Evolutionary conservation across 2,329 filamentous ascomycete genomes (phyloP), one percentile per base, ranked within the genome.

Genomic region (Teratosphaeria pseudoeucalypti): DNA sequence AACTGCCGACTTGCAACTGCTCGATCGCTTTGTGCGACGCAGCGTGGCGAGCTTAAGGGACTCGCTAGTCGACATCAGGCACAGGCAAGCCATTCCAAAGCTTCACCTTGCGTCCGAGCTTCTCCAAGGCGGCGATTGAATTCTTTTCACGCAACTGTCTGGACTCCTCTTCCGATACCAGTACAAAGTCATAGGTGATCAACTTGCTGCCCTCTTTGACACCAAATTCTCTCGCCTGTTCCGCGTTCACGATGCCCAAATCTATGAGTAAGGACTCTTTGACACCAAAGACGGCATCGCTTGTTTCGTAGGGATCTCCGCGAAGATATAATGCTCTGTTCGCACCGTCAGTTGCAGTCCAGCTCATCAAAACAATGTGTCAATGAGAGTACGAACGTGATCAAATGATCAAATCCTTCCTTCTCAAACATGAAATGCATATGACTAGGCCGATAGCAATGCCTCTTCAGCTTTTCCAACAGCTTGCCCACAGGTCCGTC

Each of bases 341-440:
- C 6, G 12, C 12, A 32, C 4, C 26, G 57, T 70, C 57, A 68
- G 60, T 19, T 5, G 55, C 34, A 52, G 37, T 12, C 49, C 52
- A 37, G 19, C 39, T 9, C 27, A 26, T 37, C 19, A 9, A 12
- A 10, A 6, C 2, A n/a, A 2, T 47, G 54, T 26, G 26, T 3
- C 2, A 12, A n/a, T 26, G 49, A 7, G 16, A 14, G 27, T 10
- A 85, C 85, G 64, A 78, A 92, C 88, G 90, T 95, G 70, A 94
- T 87, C 67, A 95, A 74, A 71, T 87, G 83, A 76, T 95, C 90
- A 76, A 83, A 91, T 0, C 88, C 88, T 37, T 79, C 73, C 77
- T 90, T 91, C 70, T 86, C 84, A 75, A 95, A 91, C 88, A 95
- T 94, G 68, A 94, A 94, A 73, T 94, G 89, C 79, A 92, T 82